Base-by-base conservation (phyloP, 768 basidiomycete species). In the Mycena latifolia region DNA sequence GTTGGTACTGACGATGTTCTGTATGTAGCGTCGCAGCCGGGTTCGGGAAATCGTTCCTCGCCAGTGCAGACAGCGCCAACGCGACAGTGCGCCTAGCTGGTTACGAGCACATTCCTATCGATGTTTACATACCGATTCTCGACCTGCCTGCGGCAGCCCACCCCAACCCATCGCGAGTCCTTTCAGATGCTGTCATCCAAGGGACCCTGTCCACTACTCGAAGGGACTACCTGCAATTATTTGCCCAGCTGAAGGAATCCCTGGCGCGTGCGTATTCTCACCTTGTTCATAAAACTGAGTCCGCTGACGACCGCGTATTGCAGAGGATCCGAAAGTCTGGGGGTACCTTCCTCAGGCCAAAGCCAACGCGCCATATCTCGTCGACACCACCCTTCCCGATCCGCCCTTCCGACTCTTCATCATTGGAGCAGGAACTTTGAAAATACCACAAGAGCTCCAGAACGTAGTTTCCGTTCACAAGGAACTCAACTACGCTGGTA, bases 131-230 rank as follows among this genome's bases (percentile, higher is more conserved):
- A 1, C 81, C 79, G 2, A 69, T 81, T n/a, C 64, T 80, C 25
- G 77, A 80, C 56, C 60, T 80, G 14, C 75, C 73, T 14, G 46
- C 72, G 33, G 65, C 78, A 20, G 75, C 71, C 4, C 65, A 70
- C 10, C 74, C 65, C 22, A 22, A 61, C 2, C 57, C 63, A 9
- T 59, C 64, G 17, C 63, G 74, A 0, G 61, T 69, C 20, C 73
- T 84, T 46, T 77, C 80, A 25, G 76, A 76, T 55, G 81, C 78
- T 5, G 81, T 81, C 63, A 81, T 84, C 29, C 81, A 82, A 71
- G 81, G 81, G 22, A 77, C 72, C 5, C 79, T 82, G 61, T 69
- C 72, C 28, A 43, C 70, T 11, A 74, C 69, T 12, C 75, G 82
- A 15, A 75, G 82, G 12, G 77, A 80, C 63, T 83, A 82, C 60